phyloP scores from a whole-genome alignment of 768 basidiomycete genomes.

The Suillus discolor region DNA sequence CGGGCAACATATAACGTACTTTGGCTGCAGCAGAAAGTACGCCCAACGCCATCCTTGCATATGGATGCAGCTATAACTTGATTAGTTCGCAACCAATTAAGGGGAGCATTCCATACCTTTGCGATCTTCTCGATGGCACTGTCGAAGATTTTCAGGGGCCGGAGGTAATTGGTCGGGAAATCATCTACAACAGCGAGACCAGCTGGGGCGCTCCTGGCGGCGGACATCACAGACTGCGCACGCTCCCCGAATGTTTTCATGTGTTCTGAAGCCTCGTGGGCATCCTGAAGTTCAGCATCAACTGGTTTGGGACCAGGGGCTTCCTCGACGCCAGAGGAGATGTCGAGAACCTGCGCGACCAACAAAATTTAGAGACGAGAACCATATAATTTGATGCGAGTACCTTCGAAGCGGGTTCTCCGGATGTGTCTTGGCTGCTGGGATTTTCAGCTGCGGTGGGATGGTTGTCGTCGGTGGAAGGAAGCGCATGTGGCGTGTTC shows the following conservation, averaged over 20 bases:
- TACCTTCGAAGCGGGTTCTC: no score
- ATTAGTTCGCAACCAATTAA: not conserved
- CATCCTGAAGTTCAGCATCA: not conserved
- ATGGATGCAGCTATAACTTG: constrained; percentile 8
- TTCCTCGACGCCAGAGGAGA: not conserved
- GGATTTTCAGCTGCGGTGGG: no score
- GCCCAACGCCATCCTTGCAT: constrained; percentile 10
- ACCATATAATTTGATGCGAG: not conserved
- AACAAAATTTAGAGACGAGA: not conserved
- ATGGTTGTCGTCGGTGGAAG: no score
- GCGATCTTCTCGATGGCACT: not conserved
- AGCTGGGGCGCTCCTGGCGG: not conserved
- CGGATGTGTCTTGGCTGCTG: no score
- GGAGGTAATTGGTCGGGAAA: constrained; percentile 7
- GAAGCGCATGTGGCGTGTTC: no score
- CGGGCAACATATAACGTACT: not conserved
- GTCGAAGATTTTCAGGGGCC: constrained; percentile 7
- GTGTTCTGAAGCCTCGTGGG: not conserved
- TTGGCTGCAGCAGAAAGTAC: constrained; percentile 4
- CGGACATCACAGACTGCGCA: not conserved
- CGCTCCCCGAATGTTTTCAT: not conserved
- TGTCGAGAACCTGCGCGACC: not conserved
- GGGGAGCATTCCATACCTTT: not conserved
- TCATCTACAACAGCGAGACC: not conserved
- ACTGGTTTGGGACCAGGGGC: not conserved